These are phyloP conservation scores for Boletus rubroflammeus DNA, from an alignment of 768 basidiomycete species.

Conservation along the genomic window DNA sequence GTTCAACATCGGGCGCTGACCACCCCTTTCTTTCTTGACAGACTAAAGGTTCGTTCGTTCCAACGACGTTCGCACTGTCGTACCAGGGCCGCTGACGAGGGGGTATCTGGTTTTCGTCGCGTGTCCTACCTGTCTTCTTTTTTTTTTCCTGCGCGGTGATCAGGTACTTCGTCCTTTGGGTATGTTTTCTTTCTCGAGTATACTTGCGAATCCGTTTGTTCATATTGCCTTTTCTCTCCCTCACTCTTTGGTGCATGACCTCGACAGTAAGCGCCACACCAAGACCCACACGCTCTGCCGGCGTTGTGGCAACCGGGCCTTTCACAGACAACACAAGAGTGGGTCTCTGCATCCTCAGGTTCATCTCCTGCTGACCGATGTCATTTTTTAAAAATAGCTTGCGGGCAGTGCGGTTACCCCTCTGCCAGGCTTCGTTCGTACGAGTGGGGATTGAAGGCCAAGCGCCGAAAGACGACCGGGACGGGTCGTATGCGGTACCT, in stretches of 20 bases:
- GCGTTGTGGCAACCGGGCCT: slow-evolving; percentile 91
- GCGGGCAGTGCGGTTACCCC: slow-evolving; percentile 96
- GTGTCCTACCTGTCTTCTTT: not conserved
- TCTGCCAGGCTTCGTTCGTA: slow-evolving; percentile 92
- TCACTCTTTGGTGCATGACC: not conserved
- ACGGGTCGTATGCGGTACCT: slow-evolving; percentile 94
- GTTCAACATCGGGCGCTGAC: slow-evolving; percentile 14
- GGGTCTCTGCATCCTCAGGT: slow-evolving; percentile 25
- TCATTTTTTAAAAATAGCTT: slow-evolving; percentile 47
- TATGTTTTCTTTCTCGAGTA: slow-evolving; percentile 39
- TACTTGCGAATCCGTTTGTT: not conserved
- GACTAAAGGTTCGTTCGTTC: slow-evolving; percentile 77
- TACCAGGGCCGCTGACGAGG: slow-evolving; percentile 12
- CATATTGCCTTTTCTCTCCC: not conserved
- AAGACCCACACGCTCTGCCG: slow-evolving; percentile 97
- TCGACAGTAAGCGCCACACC: slow-evolving; percentile 85
- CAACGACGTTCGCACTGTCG: not conserved
- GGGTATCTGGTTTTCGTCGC: not conserved
- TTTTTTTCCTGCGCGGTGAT: slow-evolving; percentile 12
- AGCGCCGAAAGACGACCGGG: slow-evolving; percentile 99
- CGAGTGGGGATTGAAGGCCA: slow-evolving; percentile 98
- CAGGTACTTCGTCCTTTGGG: slow-evolving; percentile 97
- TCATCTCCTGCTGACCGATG: too few species aligned
- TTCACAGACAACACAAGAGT: slow-evolving; percentile 99
- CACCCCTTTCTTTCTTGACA: slow-evolving; percentile 32